A percentile compares a stretch with the other conserved stretches of the same genome.
phyloP scores from a whole-genome alignment of 116 monocot species.

The Zostera marina region DNA sequence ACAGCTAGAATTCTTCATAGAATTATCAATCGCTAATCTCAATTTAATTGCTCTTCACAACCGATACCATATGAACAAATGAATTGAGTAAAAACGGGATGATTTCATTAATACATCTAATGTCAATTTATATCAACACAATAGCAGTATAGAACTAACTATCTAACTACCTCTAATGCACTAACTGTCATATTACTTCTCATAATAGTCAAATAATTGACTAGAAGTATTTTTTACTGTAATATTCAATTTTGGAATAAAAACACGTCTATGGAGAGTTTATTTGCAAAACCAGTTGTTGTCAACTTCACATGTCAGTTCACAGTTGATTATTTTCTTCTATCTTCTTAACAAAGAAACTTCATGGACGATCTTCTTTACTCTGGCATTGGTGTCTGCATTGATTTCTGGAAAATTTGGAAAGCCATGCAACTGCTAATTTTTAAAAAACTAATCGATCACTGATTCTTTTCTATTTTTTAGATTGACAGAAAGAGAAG shows the following conservation, averaged over 20 bases:
- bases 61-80: no score
- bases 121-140: no score
- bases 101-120: no score
- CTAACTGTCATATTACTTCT: no score
- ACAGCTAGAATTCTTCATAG: no score
- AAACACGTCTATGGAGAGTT: constrained; percentile 97
- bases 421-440: constrained; percentile 62
- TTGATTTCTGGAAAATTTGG: constrained; percentile 99
- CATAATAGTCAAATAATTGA: background rate
- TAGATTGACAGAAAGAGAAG: constrained; percentile 88
- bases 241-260: constrained; percentile 99
- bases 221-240: constrained; percentile 3
- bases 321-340: constrained; percentile 90
- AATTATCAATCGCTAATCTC: no score
- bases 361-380: constrained; percentile 96
- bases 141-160: no score
- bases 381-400: constrained; percentile 90
- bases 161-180: no score
- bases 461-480: background rate
- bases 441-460: background rate
- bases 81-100: no score
- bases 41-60: no score
- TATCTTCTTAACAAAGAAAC: constrained; percentile 98
- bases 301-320: constrained; percentile 89
- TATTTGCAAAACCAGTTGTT: constrained; percentile 95